Evolutionary conservation across 257 asterid species (phyloP), one percentile per base, ranked within the genome.

Genomic region (Solanum chiquidenum): DNA sequence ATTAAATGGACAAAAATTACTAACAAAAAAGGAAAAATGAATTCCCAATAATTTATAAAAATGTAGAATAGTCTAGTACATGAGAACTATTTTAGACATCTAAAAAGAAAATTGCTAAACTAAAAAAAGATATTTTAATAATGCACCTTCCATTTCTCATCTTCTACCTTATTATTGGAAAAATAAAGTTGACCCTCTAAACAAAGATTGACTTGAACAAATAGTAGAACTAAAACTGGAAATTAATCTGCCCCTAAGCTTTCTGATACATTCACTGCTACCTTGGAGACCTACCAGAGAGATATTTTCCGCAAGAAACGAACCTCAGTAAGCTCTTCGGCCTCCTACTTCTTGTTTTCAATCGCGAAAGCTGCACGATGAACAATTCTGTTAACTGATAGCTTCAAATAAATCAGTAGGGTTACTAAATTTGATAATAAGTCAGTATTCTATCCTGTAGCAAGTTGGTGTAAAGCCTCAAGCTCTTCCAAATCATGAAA

Each of bases 291-390:
- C 93, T 94, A 86, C 92, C 21, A 20, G 98, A 88, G 88, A 94
- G 92, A 83, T 98, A 96, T 92, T 90, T 93, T 88, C 98, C 98
- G 14, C 99, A 96, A 8, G 95, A 91, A 75, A 96, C 93, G 20
- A 87, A 93, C 91, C 89, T 94, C 92, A 96, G 92, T 91, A 94
- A 86, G 55, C 93, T 77, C 25, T 85, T 94, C 21, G 96, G 92
- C 90, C 89, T 94, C 93, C 96, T 94, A 31, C 94, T 62, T 89
- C 95, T 90, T n/a, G 94, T 87, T 88, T 89, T 94, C 95, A 94
- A 89, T 16, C 94, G 96, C 14, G 95, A 93, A 87, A 93, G 92
- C 98, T 96, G 96, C 95, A 93, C 31, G 25, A 12, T 23, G 79
- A 10, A 64, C 37, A 68, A 42, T 33, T 31, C 12, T 9, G 27